These are phyloP conservation scores for Mycena belliarum DNA, from an alignment of 768 basidiomycete genomes.

Conservation along the genomic window DNA sequence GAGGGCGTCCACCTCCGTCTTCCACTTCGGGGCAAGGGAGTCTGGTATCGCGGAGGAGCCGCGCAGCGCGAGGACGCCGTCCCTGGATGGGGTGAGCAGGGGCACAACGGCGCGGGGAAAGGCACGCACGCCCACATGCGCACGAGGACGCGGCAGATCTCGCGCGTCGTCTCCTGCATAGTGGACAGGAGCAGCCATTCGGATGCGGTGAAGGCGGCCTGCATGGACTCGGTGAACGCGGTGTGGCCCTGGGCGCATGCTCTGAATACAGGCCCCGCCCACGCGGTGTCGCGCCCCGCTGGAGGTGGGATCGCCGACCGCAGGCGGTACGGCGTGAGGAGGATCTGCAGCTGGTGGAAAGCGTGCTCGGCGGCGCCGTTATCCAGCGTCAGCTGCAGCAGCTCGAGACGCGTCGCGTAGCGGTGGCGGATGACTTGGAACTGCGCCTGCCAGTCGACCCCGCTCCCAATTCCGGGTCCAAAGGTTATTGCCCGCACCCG, in stretches of 20 bases:
- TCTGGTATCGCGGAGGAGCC: neutral
- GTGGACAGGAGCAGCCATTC: conserved; percentile 33
- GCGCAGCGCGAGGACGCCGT: conserved; percentile 30
- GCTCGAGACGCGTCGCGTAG: conserved; percentile 42
- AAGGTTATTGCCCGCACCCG: conserved; percentile 23
- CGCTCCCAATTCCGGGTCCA: conserved; percentile 30
- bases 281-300: conserved; percentile 16
- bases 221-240: conserved; percentile 19
- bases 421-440: conserved; percentile 39
- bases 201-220: conserved; percentile 26
- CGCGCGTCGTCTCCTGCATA: conserved; percentile 37
- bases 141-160: conserved; percentile 48
- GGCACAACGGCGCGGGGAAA: too few species aligned
- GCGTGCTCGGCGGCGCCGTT: conserved; percentile 23
- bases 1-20: conserved; percentile 31
- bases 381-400: conserved; percentile 36
- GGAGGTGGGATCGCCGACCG: conserved; percentile 20
- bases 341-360: conserved; percentile 28
- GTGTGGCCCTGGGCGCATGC: conserved; percentile 35
- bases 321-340: conserved; percentile 36
- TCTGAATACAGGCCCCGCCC: conserved; percentile 36
- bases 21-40: conserved; percentile 34
- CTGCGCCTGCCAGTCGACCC: conserved; percentile 43
- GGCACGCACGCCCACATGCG: conserved; percentile 45
- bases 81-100: too few species aligned